phyloP scores from a whole-genome alignment of 1,284 basidiomycete genomes.

The Ceratobasidium sp. region DNA sequence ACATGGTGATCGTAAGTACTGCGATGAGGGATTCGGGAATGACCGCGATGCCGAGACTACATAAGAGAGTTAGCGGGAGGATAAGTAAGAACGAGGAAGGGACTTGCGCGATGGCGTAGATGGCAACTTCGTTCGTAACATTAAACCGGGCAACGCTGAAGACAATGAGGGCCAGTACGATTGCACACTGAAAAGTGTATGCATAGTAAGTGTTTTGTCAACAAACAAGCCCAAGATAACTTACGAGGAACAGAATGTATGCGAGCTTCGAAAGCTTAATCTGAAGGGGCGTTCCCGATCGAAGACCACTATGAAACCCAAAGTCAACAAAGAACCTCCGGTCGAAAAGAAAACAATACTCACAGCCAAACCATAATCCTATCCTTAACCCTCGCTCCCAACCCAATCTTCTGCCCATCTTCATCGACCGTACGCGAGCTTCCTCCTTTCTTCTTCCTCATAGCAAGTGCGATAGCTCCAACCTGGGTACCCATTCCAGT shows the following conservation, averaged over 20 bases:
- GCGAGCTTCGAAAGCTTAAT: constrained; percentile 64
- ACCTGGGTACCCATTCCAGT: constrained; percentile 49
- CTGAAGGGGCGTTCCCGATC: constrained; percentile 47
- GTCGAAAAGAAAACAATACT: background rate
- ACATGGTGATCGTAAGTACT: constrained; percentile 58
- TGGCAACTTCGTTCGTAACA: constrained; percentile 62
- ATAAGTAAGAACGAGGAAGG: background rate
- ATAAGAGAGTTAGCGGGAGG: background rate
- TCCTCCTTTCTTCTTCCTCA: constrained; percentile 40
- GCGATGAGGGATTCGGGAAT: constrained; percentile 59
- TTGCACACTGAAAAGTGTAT: constrained; percentile 55
- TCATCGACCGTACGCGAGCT: constrained; percentile 1
- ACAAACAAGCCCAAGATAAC: background rate
- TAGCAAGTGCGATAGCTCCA: constrained; percentile 39
- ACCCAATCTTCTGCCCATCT: constrained; percentile 24
- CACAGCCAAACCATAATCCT: constrained; percentile 35
- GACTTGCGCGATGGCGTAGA: constrained; percentile 59
- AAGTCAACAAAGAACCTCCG: background rate
- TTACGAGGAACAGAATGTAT: constrained; percentile 67
- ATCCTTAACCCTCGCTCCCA: constrained; percentile 6
- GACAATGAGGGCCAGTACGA: constrained; percentile 71
- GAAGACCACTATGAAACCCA: constrained; percentile 25
- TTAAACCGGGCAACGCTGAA: constrained; percentile 67
- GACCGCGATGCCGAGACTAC: constrained; percentile 38
- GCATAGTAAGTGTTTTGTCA: background rate